Evolutionary conservation across 345 rosid genomes (phyloP).

Genomic region (Salix viminalis): DNA sequence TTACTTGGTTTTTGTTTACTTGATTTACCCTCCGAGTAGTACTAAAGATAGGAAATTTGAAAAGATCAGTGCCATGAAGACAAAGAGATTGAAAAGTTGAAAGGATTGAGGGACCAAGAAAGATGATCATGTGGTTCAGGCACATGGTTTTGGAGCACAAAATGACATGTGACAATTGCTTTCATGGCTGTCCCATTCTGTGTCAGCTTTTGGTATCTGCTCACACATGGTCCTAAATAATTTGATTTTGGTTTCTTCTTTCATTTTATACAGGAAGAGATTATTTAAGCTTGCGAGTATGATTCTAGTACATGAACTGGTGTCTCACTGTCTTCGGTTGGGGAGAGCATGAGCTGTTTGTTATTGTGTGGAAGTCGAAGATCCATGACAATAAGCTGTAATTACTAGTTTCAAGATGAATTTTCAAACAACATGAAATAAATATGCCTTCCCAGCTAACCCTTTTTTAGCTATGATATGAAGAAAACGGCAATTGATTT

Average conservation of each 20-base stretch:
- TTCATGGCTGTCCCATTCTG: slow-evolving; percentile 44
- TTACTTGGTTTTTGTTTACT: neutral
- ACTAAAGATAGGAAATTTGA: neutral
- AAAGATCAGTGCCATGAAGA: neutral
- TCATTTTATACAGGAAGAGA: neutral
- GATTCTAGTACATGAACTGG: neutral
- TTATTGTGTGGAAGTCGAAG: neutral
- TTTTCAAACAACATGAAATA: neutral
- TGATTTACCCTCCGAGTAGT: neutral
- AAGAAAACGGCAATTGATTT: neutral
- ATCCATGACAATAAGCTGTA: neutral
- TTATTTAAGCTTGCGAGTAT: neutral
- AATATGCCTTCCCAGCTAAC: neutral
- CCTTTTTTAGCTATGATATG: neutral
- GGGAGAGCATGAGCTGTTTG: neutral
- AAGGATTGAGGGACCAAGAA: slow-evolving; percentile 8
- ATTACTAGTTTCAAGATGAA: neutral
- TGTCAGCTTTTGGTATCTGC: slow-evolving; percentile 11
- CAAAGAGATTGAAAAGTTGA: slow-evolving; percentile 8
- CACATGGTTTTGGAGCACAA: slow-evolving; percentile 33
- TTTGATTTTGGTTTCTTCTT: slow-evolving; percentile 5
- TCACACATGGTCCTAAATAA: slow-evolving; percentile 8
- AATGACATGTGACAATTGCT: slow-evolving; percentile 40
- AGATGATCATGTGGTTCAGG: slow-evolving; percentile 12
- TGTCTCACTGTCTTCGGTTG: neutral